Percentiles rank a stretch among this genome's conserved stretches.
phyloP scores from a whole-genome alignment of 345 rosid genomes.

The Toxicodendron radicans region DNA sequence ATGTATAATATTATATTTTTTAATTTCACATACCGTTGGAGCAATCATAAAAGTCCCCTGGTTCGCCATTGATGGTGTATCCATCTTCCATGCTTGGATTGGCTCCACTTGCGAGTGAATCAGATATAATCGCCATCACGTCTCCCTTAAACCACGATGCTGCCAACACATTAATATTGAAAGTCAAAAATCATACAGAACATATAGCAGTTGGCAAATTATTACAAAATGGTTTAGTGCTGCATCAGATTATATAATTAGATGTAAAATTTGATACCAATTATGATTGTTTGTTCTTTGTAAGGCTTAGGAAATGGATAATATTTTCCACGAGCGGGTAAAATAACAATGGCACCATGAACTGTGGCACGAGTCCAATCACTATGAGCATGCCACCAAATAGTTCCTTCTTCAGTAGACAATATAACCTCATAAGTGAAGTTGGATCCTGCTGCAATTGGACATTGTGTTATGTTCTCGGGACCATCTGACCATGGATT shows the following conservation, averaged over 20 bases:
- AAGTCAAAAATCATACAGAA: not conserved
- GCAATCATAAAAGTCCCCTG: constrained; percentile 27
- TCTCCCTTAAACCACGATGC: constrained; percentile 31
- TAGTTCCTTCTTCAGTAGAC: not conserved
- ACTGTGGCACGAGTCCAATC: not conserved
- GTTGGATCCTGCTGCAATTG: constrained; percentile 18
- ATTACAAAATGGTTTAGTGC: not conserved
- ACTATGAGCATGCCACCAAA: not conserved
- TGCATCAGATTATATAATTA: too few species aligned
- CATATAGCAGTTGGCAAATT: not conserved
- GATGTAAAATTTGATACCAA: constrained; percentile 12
- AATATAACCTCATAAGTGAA: constrained; percentile 34
- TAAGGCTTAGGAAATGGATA: constrained; percentile 17
- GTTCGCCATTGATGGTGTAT: constrained; percentile 37
- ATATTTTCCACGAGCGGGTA: constrained; percentile 5
- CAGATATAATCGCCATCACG: constrained; percentile 5
- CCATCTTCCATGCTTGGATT: constrained; percentile 26
- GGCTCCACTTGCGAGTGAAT: constrained; percentile 4
- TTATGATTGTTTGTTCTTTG: constrained; percentile 11
- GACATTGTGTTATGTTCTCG: constrained; percentile 35
- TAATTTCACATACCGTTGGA: constrained; percentile 13
- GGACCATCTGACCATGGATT: constrained; percentile 42
- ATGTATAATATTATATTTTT: too few species aligned
- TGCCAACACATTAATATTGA: not conserved
- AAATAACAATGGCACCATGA: constrained; percentile 9